These are phyloP conservation scores for Sechiopsis laciniata DNA, from an alignment of 306 rosid species.

Conservation along the genomic window DNA sequence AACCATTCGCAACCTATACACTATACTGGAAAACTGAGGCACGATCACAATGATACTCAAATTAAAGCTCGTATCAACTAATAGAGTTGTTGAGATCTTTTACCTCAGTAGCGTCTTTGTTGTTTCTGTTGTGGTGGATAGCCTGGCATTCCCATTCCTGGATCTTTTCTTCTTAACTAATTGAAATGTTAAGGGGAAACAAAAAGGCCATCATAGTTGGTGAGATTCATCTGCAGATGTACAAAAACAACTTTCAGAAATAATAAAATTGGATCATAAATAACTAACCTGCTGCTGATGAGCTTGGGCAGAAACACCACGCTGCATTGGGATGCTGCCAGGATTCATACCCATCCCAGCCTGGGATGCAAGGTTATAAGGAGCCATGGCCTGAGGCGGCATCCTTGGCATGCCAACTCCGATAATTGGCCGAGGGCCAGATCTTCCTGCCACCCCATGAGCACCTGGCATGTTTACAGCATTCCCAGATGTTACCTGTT, in stretches of 20 bases:
- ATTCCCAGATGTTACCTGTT: conserved; percentile 65
- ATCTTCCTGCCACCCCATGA: conserved; percentile 54
- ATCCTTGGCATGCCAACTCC: conserved; percentile 69
- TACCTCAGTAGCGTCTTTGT: conserved; percentile 52
- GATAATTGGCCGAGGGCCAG: conserved; percentile 57
- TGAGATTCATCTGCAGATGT: neutral
- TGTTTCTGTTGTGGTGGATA: conserved; percentile 61
- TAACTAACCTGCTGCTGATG: conserved; percentile 72
- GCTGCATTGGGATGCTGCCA: conserved; percentile 74
- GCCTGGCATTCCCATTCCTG: conserved; percentile 49
- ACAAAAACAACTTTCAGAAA: neutral
- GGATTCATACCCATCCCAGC: conserved; percentile 87
- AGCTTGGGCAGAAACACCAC: conserved; percentile 67
- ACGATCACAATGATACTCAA: neutral
- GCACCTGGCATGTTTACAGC: conserved; percentile 51
- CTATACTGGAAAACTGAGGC: neutral
- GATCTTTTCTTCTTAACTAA: conserved; percentile 65
- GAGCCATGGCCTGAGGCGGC: conserved; percentile 54
- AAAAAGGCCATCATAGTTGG: neutral
- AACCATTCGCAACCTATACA: neutral
- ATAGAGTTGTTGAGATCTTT: conserved; percentile 12
- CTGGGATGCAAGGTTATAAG: conserved; percentile 75
- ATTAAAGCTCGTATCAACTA: neutral
- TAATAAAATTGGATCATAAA: neutral
- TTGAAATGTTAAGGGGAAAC: neutral